Evolutionary conservation across 2,329 filamentous ascomycete species (phyloP), one percentile per base, ranked within the genome.

Genomic region (Ophiostoma angusticollis): DNA sequence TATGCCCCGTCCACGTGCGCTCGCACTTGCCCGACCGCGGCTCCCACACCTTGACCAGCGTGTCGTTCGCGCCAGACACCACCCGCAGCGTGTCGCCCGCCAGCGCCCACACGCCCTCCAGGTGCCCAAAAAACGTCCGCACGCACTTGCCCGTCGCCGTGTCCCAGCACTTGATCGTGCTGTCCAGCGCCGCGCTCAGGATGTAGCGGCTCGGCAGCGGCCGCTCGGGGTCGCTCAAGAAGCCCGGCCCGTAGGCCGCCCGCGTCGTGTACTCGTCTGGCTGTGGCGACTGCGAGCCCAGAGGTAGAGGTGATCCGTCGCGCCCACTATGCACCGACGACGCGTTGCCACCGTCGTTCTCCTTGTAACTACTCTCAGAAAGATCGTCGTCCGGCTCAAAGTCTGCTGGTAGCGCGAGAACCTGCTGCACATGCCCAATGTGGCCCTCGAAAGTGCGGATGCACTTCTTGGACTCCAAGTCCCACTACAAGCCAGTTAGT

Each of bases 1-100:
- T 74, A 58, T 96, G 91, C 0, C 87, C 87, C 3, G 84, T 86
- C 54, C 94, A 89, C 3, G 87, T 96, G 35, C 86, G 71, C 57
- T 96, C 87, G 58, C 87, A 94, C 53, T 83, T 85, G 21, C 91
- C 91, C 1, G 83, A 87, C 41, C 86, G 68, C 13, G 89, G 83
- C 60, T 96, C 89, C 91, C 91, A 98, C 23, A 72, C 77, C 64
- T 96, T 96, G 51, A 94, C 83, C 76, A 89, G 93, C 30, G 84
- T 79, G 59, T 98, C 91, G 57, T 96, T 86, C 9, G 84, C 83
- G 1, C 87, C 89, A 14, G 81, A 85, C 12, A 96, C 85, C 13
- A 94, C 76, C 9, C 91, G 77, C 40, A 49, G 43, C 16, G 47
- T 45, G 31, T 49, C 16, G 35, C 49, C 49, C 19, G 44, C 49